Evolutionary conservation across 148 eudicot species (phyloP).

Genomic region (Rhododendron simsii): DNA sequence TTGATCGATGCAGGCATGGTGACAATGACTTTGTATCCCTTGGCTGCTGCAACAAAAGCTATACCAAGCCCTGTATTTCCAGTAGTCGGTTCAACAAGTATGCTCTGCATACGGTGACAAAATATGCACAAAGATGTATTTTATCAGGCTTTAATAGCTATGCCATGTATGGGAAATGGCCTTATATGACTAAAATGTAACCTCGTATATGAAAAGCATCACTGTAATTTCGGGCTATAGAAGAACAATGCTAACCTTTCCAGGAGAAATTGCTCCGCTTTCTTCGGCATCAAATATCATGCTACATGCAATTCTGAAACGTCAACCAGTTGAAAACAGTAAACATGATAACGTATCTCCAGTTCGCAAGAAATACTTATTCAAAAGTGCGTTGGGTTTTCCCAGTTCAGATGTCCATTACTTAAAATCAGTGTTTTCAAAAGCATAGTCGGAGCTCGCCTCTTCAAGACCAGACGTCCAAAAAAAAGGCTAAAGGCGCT

Average conservation of each 20-base stretch:
- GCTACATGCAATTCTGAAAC: conserved; percentile 50
- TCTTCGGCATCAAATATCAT: conserved; percentile 73
- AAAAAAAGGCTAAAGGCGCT: neutral
- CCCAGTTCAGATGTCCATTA: neutral
- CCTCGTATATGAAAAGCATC: neutral
- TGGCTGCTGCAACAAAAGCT: conserved; percentile 66
- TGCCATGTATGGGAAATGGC: neutral
- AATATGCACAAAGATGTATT: neutral
- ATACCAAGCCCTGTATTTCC: conserved; percentile 72
- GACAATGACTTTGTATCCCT: conserved; percentile 57
- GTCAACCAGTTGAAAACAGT: conserved; percentile 4
- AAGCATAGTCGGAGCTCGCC: neutral
- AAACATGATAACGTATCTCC: neutral
- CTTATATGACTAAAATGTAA: neutral
- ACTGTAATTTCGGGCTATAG: neutral
- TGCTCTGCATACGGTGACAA: conserved; percentile 27
- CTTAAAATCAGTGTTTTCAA: neutral
- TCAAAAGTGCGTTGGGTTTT: neutral
- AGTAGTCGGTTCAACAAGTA: conserved; percentile 66
- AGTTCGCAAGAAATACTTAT: neutral
- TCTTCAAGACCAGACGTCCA: neutral
- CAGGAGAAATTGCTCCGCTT: conserved; percentile 61
- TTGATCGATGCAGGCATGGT: conserved; percentile 61
- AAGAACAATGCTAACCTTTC: conserved; percentile 37
- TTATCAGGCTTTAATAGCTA: neutral